These are phyloP conservation scores for Buxus sempervirens DNA, from an alignment of 164 flowering plant species.

Conservation along the genomic window DNA sequence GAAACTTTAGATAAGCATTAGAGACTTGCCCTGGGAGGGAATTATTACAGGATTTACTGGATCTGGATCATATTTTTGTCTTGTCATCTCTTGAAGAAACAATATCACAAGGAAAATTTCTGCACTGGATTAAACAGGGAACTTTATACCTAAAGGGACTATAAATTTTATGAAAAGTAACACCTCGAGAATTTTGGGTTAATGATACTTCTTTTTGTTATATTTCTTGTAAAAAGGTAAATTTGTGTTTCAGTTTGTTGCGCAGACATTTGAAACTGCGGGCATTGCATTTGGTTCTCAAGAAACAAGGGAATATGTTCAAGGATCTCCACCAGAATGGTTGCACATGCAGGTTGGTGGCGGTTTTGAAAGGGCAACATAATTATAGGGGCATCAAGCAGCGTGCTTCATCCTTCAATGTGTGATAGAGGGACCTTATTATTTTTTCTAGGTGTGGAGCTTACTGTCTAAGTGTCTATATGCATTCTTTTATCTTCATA, in stretches of 20 bases:
- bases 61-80: too few species aligned
- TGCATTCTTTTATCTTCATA: constrained; percentile 15
- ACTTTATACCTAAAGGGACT: neutral
- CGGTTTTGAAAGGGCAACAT: constrained; percentile 59
- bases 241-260: constrained; percentile 38
- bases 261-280: constrained; percentile 53
- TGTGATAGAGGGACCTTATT: neutral
- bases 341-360: constrained; percentile 88
- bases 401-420: constrained; percentile 10
- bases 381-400: constrained; percentile 16
- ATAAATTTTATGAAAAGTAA: too few species aligned
- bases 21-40: too few species aligned
- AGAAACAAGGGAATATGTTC: constrained; percentile 56
- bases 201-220: neutral
- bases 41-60: too few species aligned
- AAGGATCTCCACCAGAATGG: constrained; percentile 65
- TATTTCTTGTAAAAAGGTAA: constrained; percentile 3
- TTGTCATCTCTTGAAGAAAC: too few species aligned
- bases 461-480: constrained; percentile 13
- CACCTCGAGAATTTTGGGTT: neutral
- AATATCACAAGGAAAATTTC: too few species aligned
- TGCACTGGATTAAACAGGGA: too few species aligned
- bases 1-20: neutral
- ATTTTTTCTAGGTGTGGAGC: constrained; percentile 17
- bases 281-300: constrained; percentile 61